phyloP scores from a whole-genome alignment of 1,284 basidiomycete genomes.

The Athelia psychrophila region DNA sequence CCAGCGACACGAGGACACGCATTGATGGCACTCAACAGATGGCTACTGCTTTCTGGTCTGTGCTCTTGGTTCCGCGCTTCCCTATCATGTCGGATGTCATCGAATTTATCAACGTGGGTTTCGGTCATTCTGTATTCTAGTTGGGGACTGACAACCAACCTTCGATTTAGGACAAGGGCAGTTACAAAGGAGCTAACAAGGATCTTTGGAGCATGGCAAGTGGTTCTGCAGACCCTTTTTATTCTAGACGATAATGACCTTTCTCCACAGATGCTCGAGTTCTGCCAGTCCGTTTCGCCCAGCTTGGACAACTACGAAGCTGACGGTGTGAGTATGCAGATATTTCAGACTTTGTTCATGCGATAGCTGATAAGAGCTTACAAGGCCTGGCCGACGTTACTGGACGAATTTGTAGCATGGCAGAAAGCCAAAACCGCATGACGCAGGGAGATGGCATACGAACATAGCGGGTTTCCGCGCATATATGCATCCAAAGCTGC shows the following conservation, averaged over 20 bases:
- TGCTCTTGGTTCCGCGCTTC: conserved; percentile 60
- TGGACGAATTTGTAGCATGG: conserved; percentile 74
- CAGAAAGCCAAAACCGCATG: conserved; percentile 30
- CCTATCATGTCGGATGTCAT: conserved; percentile 60
- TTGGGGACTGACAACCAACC: too few relatives aligned
- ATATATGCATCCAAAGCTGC: too few relatives aligned
- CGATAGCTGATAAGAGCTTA: conserved; percentile 2
- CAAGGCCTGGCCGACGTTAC: conserved; percentile 71
- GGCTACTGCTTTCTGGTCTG: conserved; percentile 70
- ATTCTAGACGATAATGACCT: conserved; percentile 11
- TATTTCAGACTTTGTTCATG: conserved; percentile 5
- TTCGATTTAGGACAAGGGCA: conserved; percentile 48
- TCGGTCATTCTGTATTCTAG: too few relatives aligned
- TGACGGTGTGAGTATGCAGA: conserved; percentile 55
- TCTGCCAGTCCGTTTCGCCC: conserved; percentile 61
- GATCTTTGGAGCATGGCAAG: conserved; percentile 83
- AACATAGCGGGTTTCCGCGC: too few relatives aligned
- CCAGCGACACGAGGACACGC: neutral
- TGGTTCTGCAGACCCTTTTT: conserved; percentile 7
- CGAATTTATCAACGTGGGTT: conserved; percentile 59
- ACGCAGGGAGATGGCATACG: too few relatives aligned
- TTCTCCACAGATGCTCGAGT: conserved; percentile 60
- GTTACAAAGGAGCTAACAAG: conserved; percentile 74
- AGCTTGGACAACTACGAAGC: conserved; percentile 63
- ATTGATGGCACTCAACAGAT: conserved; percentile 40